These are phyloP conservation scores for Candida saitoana DNA, from an alignment of 805 yeast genomes.

Conservation along the genomic window DNA sequence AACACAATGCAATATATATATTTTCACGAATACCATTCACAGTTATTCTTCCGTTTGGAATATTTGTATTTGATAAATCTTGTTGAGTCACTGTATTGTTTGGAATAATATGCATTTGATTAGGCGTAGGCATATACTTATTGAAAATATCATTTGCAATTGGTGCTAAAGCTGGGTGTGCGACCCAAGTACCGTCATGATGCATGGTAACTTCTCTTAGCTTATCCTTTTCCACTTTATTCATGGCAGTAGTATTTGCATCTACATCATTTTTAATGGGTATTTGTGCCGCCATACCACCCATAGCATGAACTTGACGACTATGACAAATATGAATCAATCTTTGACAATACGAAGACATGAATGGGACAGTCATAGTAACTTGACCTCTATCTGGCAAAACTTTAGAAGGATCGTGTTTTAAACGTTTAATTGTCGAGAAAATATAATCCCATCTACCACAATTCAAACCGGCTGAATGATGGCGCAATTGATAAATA, in stretches of 20 bases:
- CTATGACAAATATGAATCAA: constrained; percentile 17
- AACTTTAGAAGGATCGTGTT: constrained; percentile 15
- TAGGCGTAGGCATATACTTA: constrained; percentile 20
- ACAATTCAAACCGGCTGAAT: constrained; percentile 12
- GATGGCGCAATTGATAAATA: constrained; percentile 15
- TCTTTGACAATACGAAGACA: constrained; percentile 15
- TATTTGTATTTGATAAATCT: constrained; percentile 14
- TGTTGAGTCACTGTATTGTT: constrained; percentile 10
- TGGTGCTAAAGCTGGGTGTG: constrained; percentile 19
- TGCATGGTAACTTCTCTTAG: constrained; percentile 19
- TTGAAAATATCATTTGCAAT: constrained; percentile 17
- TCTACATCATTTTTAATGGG: constrained; percentile 18
- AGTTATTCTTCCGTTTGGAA: constrained; percentile 13
- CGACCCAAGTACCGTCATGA: constrained; percentile 22
- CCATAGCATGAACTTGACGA: constrained; percentile 22
- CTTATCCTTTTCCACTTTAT: constrained; percentile 16
- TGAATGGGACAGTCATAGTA: constrained; percentile 19
- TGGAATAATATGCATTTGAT: constrained; percentile 16
- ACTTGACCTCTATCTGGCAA: constrained; percentile 19
- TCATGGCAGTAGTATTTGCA: constrained; percentile 16
- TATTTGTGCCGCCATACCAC: constrained; percentile 24
- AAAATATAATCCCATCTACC: constrained; percentile 23
- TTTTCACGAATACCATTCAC: constrained; percentile 16
- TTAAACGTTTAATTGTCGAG: constrained; percentile 16
- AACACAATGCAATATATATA: constrained; percentile 18